Evolutionary conservation across 2,329 filamentous ascomycete genomes (phyloP).

Genomic region (Penicillium aurantiogriseum): DNA sequence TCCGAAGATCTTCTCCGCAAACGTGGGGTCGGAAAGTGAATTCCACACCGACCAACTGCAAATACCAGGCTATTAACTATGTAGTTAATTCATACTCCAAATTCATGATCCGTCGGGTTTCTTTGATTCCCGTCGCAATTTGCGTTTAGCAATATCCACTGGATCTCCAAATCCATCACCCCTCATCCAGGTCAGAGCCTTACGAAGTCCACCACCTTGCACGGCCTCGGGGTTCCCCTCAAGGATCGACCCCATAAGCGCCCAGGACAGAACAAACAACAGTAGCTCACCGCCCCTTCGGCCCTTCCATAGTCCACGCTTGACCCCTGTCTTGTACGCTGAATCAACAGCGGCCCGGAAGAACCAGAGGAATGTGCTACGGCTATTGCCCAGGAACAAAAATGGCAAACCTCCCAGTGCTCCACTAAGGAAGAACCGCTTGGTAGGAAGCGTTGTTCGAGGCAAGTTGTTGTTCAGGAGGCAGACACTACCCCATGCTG

Average conservation of each 20-base stretch:
- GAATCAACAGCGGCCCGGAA: conserved; percentile 76
- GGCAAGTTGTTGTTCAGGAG: conserved; percentile 81
- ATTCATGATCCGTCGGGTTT: conserved; percentile 16
- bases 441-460: conserved; percentile 69
- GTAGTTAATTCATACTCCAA: neutral
- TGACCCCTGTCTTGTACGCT: conserved; percentile 90
- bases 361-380: conserved; percentile 74
- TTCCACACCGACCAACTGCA: conserved; percentile 13
- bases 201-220: conserved; percentile 65
- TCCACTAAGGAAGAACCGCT: conserved; percentile 87
- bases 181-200: conserved; percentile 69
- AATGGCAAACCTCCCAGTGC: conserved; percentile 77
- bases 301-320: conserved; percentile 83
- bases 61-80: neutral
- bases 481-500: conserved; percentile 85
- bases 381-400: conserved; percentile 61
- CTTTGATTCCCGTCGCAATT: conserved; percentile 29
- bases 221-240: conserved; percentile 69
- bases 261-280: conserved; percentile 76
- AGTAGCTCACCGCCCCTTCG: conserved; percentile 79
- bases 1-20: conserved; percentile 15
- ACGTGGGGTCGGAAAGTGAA: conserved; percentile 22
- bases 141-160: conserved; percentile 48
- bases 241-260: conserved; percentile 73
- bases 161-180: conserved; percentile 76